Conservation (phyloP, 345 rosid genomes). For the Rhizophora mangle region DNA sequence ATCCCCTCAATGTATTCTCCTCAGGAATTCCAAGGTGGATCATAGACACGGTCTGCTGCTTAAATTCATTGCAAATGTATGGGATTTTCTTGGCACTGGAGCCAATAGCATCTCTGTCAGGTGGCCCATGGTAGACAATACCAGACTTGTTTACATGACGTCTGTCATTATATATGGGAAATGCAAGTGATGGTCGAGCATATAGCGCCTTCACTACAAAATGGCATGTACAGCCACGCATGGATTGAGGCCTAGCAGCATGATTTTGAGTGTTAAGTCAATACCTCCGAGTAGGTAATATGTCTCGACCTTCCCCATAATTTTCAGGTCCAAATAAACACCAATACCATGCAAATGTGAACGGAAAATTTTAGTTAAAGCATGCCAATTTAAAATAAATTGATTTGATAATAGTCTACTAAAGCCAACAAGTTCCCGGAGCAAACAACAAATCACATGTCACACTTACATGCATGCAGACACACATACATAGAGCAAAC, state of each 20-base stretch:
- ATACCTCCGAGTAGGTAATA: conserved; percentile 82
- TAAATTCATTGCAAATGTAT: conserved; percentile 74
- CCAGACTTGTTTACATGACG: conserved; percentile 87
- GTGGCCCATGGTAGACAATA: conserved; percentile 88
- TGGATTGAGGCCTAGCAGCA: conserved; percentile 95
- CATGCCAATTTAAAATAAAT: neutral
- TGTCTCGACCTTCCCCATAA: conserved; percentile 88
- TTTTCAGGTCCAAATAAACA: conserved; percentile 98
- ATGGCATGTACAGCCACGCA: conserved; percentile 92
- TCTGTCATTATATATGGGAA: conserved; percentile 70
- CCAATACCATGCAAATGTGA: conserved; percentile 58
- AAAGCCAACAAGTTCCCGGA: too few relatives aligned
- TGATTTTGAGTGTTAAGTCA: conserved; percentile 77
- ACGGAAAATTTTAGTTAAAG: neutral
- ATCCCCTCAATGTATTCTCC: conserved; percentile 91
- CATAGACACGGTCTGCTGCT: conserved; percentile 89
- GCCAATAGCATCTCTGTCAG: conserved; percentile 90
- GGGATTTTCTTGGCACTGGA: conserved; percentile 93
- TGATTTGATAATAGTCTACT: neutral
- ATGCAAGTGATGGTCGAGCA: conserved; percentile 73
- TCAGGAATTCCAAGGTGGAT: conserved; percentile 94
- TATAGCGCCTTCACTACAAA: conserved; percentile 84
- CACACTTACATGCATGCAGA: too few relatives aligned
- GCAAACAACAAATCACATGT: too few relatives aligned
- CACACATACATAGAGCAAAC: too few relatives aligned